Conservation (phyloP, 805 yeast species). For the Tetrapisispora iriomotensis region DNA sequence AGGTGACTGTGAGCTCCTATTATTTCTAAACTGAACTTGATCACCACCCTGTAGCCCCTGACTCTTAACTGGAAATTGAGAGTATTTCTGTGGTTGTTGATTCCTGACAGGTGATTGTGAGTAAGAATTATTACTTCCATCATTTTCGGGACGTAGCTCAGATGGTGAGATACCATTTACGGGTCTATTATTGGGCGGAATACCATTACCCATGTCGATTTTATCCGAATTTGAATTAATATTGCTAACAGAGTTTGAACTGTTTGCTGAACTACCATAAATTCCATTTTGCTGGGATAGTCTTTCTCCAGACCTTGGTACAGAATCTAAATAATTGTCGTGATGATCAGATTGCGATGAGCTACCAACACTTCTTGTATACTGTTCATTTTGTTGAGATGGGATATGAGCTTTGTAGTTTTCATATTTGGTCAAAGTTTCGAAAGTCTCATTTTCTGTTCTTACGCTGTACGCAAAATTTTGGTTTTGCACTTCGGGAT, state of each 20-base stretch:
- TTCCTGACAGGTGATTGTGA: neutral
- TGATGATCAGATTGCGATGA: no score
- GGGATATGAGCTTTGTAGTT: slow-evolving; percentile 17
- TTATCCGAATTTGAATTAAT: no score
- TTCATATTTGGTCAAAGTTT: slow-evolving; percentile 22
- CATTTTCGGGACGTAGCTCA: no score
- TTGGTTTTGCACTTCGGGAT: neutral
- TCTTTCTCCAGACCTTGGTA: neutral
- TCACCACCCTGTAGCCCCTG: neutral
- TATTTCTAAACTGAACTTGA: slow-evolving; percentile 3
- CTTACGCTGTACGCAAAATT: slow-evolving; percentile 1
- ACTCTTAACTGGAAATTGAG: slow-evolving; percentile 6
- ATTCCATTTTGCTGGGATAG: no score
- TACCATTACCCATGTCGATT: no score
- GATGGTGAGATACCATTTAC: no score
- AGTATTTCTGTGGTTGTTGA: neutral
- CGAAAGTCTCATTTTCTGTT: slow-evolving; percentile 18
- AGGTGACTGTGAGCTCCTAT: neutral
- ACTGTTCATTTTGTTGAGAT: neutral
- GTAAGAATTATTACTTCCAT: neutral
- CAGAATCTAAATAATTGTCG: neutral
- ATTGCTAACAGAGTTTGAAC: no score
- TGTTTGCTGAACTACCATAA: no score
- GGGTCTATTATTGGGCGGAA: no score
- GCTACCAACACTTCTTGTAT: no score